These are phyloP conservation scores for Zelonia costaricensis DNA, from an alignment of 208 protist species.

Conservation along the genomic window DNA sequence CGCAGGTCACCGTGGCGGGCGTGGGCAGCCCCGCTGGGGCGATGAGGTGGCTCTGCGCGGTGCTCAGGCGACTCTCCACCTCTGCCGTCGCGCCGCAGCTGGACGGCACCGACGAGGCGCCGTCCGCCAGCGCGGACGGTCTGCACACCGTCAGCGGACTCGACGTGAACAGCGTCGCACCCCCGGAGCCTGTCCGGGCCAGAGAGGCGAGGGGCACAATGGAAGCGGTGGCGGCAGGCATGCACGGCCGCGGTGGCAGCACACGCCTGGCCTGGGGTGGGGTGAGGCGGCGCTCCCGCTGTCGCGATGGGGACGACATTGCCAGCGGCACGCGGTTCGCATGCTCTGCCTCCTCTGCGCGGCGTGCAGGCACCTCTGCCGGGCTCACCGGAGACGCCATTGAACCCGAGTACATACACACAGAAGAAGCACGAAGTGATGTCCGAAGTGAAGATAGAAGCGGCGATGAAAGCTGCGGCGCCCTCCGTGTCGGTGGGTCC, in stretches of 20 bases:
- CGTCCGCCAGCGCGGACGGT: not conserved
- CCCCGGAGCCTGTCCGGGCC: not conserved
- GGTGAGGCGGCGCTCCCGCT: not conserved
- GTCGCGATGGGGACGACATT: too few relatives aligned
- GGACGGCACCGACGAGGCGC: conserved; percentile 1
- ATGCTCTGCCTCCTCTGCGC: too few relatives aligned
- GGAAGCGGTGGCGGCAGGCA: not conserved
- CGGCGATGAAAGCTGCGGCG: too few relatives aligned
- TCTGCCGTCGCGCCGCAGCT: conserved; percentile 5
- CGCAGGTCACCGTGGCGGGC: not conserved
- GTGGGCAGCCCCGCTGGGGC: not conserved
- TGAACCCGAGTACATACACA: too few relatives aligned
- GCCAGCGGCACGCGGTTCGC: too few relatives aligned
- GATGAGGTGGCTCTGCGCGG: not conserved
- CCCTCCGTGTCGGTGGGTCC: too few relatives aligned
- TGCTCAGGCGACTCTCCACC: not conserved
- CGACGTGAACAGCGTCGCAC: not conserved
- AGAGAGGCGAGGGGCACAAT: not conserved
- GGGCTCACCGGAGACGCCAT: too few relatives aligned
- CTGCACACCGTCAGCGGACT: not conserved
- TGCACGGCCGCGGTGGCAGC: conserved; percentile 2
- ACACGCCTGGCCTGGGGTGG: not conserved
- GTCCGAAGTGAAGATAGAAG: too few relatives aligned
- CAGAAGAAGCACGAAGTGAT: too few relatives aligned
- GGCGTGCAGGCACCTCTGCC: too few relatives aligned